Conservation (phyloP, 805 yeast genomes). For the Ogataea kodamae region DNA sequence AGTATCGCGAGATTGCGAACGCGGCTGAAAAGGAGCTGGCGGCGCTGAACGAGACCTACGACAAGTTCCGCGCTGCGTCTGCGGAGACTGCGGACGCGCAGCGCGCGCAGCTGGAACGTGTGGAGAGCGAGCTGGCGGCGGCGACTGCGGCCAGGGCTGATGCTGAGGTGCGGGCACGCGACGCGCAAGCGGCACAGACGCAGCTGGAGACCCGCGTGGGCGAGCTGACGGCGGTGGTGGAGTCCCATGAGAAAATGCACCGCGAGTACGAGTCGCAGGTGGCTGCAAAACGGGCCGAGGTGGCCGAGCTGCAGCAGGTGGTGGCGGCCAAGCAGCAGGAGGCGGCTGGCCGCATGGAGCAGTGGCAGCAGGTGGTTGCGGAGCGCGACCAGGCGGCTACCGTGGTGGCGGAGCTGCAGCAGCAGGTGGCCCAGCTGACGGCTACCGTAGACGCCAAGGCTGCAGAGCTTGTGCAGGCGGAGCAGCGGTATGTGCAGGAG, state of each 20-base stretch:
- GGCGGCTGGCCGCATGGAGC: slow-evolving; percentile 24
- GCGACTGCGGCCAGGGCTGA: slow-evolving; percentile 17
- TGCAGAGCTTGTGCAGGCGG: slow-evolving; percentile 33
- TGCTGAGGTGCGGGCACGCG: slow-evolving; percentile 11
- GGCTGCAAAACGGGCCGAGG: slow-evolving; percentile 26
- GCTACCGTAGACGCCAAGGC: slow-evolving; percentile 34
- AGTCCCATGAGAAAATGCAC: slow-evolving; percentile 26
- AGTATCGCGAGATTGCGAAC: slow-evolving; percentile 57
- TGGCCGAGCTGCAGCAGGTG: slow-evolving; percentile 21
- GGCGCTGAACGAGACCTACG: slow-evolving; percentile 53
- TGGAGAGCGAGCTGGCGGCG: slow-evolving; percentile 12
- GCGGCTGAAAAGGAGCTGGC: slow-evolving; percentile 65
- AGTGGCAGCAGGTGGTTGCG: slow-evolving; percentile 30
- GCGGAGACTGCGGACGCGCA: slow-evolving; percentile 19
- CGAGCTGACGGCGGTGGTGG: slow-evolving; percentile 25
- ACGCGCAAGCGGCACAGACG: slow-evolving; percentile 10
- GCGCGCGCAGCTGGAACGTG: slow-evolving; percentile 13
- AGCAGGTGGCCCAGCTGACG: slow-evolving; percentile 36
- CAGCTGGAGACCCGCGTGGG: slow-evolving; percentile 20
- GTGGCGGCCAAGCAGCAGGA: slow-evolving; percentile 9
- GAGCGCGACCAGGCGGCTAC: slow-evolving; percentile 15
- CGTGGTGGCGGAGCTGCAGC: slow-evolving; percentile 20
- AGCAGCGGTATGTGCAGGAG: slow-evolving; percentile 46
- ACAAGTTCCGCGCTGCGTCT: slow-evolving; percentile 36
- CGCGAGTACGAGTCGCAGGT: slow-evolving; percentile 27